Conservation (phyloP, 139 green algal genomes). For the Microglena sp. region DNA sequence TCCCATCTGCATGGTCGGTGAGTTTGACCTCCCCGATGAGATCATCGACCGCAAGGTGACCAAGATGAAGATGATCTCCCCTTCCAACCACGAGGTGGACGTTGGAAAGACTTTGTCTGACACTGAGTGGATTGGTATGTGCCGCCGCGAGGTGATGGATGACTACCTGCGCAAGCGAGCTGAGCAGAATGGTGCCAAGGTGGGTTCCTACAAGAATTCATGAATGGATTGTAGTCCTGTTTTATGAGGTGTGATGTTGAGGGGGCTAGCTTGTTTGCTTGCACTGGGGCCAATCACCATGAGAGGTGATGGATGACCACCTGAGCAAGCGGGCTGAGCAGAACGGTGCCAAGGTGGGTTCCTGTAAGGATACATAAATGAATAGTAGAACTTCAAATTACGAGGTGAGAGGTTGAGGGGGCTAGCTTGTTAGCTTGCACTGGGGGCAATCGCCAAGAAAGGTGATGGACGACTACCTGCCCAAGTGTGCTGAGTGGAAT, state of each 20-base stretch:
- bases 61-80: constrained; percentile 99
- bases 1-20: constrained; percentile 97
- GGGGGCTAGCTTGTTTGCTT: background rate
- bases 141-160: constrained; percentile 90
- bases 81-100: constrained; percentile 91
- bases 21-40: constrained; percentile 92
- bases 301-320: constrained; percentile 82
- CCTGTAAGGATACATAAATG: too few species aligned
- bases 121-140: constrained; percentile 99
- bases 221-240: too few species aligned
- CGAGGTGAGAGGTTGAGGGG: background rate
- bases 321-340: constrained; percentile 68
- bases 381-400: background rate
- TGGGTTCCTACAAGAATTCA: too few species aligned
- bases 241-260: background rate
- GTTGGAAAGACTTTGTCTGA: constrained; percentile 95
- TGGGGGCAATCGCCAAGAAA: too few species aligned
- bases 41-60: constrained; percentile 95
- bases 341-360: constrained; percentile 37
- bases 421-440: background rate
- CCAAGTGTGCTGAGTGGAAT: constrained; percentile 60
- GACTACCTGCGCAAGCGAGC: constrained; percentile 92
- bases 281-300: too few species aligned
- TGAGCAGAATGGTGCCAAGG: constrained; percentile 65
- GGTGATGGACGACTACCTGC: constrained; percentile 82